Evolutionary conservation across 2,329 filamentous ascomycete genomes (phyloP).

Genomic region (Neofusicoccum cordaticola): DNA sequence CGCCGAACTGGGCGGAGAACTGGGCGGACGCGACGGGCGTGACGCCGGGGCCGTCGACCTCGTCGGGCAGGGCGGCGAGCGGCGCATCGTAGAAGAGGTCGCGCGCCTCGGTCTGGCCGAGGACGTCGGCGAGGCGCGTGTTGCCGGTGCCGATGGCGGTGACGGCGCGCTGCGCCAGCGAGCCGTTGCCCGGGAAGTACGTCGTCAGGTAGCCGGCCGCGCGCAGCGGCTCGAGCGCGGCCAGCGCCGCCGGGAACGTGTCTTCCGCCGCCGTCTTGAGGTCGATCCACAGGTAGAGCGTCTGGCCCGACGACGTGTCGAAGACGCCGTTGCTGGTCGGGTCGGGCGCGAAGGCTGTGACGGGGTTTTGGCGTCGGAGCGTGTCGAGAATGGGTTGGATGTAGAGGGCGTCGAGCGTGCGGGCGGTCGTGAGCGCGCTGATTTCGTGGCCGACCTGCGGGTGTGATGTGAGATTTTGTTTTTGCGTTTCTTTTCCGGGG

Average conservation of each 20-base stretch:
- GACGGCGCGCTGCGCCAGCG: conserved; percentile 49
- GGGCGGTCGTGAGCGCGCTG: conserved; percentile 49
- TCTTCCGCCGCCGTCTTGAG: conserved; percentile 57
- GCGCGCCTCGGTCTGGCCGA: conserved; percentile 40
- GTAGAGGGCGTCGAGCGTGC: conserved; percentile 58
- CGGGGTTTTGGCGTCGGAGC: conserved; percentile 56
- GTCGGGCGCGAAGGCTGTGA: conserved; percentile 44
- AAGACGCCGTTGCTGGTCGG: conserved; percentile 49
- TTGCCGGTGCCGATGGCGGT: conserved; percentile 64
- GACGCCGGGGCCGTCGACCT: conserved; percentile 49
- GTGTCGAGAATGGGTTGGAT: conserved; percentile 58
- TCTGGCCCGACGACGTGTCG: conserved; percentile 57
- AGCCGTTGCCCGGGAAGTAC: conserved; percentile 48
- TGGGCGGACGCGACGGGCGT: conserved; percentile 55
- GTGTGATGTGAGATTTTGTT: neutral
- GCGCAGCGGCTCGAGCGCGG: conserved; percentile 57
- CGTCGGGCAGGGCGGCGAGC: conserved; percentile 48
- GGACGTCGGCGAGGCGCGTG: conserved; percentile 50
- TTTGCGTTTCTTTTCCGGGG: neutral
- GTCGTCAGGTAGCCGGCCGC: conserved; percentile 52
- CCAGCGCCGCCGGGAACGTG: conserved; percentile 57
- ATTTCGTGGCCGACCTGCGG: conserved; percentile 55
- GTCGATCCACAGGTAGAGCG: conserved; percentile 64
- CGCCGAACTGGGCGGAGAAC: conserved; percentile 45
- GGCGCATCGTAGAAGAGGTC: conserved; percentile 63